A percentile compares a stretch with the other conserved stretches of the same genome.
Conservation (phyloP, 164 flowering plant species). For the Akebia trifoliata region DNA sequence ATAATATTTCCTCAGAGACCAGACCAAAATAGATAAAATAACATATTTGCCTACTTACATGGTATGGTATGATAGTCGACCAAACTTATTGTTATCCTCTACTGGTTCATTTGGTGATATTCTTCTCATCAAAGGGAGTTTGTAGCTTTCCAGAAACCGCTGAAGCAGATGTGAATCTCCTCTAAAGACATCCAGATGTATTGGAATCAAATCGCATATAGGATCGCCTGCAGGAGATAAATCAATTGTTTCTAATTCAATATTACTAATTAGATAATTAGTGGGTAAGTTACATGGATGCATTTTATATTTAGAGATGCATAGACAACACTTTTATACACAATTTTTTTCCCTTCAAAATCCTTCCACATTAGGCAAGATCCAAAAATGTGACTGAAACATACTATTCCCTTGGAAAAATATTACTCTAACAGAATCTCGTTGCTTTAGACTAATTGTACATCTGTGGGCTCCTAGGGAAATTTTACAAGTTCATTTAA, state of each 20-base stretch:
- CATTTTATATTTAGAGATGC: not conserved
- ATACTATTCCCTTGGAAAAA: too few relatives aligned
- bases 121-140: constrained; percentile 50
- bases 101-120: constrained; percentile 13
- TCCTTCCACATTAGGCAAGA: too few relatives aligned
- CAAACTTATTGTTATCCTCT: constrained; percentile 26
- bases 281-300: not conserved
- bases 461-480: too few relatives aligned
- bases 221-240: constrained; percentile 69
- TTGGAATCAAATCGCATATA: constrained; percentile 72
- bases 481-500: too few relatives aligned
- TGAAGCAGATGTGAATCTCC: constrained; percentile 61
- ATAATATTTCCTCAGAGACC: not conserved
- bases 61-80: constrained; percentile 67
- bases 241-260: too few relatives aligned
- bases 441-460: too few relatives aligned
- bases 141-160: constrained; percentile 61
- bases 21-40: not conserved
- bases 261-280: too few relatives aligned
- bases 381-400: too few relatives aligned
- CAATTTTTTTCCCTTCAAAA: too few relatives aligned
- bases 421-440: too few relatives aligned
- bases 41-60: constrained; percentile 50
- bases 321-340: too few relatives aligned
- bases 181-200: constrained; percentile 76